Base-by-base conservation (phyloP, 164 flowering plant genomes). In the Cinnamomum micranthum region DNA sequence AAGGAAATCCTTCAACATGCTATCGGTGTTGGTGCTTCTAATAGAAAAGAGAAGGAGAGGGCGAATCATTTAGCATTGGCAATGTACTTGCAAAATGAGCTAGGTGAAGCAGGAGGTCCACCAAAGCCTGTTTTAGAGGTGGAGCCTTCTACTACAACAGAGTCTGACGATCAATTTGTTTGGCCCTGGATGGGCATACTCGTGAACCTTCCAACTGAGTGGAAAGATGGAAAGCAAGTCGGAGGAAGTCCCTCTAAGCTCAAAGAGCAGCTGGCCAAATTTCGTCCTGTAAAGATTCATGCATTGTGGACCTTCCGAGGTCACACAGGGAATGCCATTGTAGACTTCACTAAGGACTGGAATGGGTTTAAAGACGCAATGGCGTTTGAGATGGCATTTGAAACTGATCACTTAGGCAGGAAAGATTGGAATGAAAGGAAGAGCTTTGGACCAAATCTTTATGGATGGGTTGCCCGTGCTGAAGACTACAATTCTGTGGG, bases 381-480 rank as follows among this genome's bases (percentile, higher is more conserved):
- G 68, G 55, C 71, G 0, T 76, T 76, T 71, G 74, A 65, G 50
- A 65, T 11, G 0, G 55, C 19, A 20, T 77, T 71, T 77, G 71
- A 51, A 19, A 71, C 65, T 22, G 51, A 65, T 15, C 66, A 66
- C 22, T 68, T 19, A 78, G 99, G 99, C n/a, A 89, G 85, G 76
- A 88, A 80, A 76, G 86, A 92, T 33, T 95, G 97, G 97, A 12
- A 11, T 47, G 85, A 75, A 24, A 75, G 55, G 20, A 76, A 77
- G 70, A 75, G 65, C 13, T 58, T 65, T 68, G 83, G 81, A 35
- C 77, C 87, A 59, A 86, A 79, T 62, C 82, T 90, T 4, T 95
- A 90, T 86, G 98, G 85, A 3, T 96, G 99, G 99, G 88, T 96
- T 78, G 99, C 98, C 12, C 92, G 98, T 20, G 91, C 88, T 23